Evolutionary conservation across 345 rosid species (phyloP), one percentile per base, ranked within the genome.

Genomic region (Excoecaria cochinchinensis): DNA sequence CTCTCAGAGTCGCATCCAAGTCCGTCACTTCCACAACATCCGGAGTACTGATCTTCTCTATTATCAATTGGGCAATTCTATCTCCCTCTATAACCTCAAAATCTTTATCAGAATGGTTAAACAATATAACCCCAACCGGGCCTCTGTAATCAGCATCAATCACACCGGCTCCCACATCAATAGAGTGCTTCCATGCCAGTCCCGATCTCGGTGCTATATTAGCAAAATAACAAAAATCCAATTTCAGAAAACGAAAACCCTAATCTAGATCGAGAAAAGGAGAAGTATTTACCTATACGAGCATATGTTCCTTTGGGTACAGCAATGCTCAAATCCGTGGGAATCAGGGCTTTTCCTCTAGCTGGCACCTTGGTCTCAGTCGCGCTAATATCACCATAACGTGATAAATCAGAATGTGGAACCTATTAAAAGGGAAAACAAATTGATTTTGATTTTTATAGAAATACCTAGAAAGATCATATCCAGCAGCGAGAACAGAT

Each of bases 101-200:
- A 50, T 86, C 94, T n/a, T 73, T 84, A 66, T 93, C 92, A 0
- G 93, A 87, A 16, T 88, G 86, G 51, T 92, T 91, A 77, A 88
- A 91, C 86, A 93, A 56, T 48, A 93, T 86, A 59, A 93, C 92
- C 67, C 93, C 91, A 17, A 90, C 89, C 1, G 93, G 89, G 17
- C 93, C 98, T 63, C 93, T 79, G 81, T 89, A 93, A 71, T 93
- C 97, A 0, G 92, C 95, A 53, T 93, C 93, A 3, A 93, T 87
- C 66, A 93, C 97, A 2, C 97, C 97, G 0, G 91, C 97, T 4
- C 98, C 97, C 2, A 93, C 97, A 52, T 91, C 97, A 24, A 90
- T 90, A 24, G 93, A 86, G 68, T 91, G 87, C 79, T 93, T 93
- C 94, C 90, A 89, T 9, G 97, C 82, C 67, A 93, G 76, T 16